Evolutionary conservation across 805 yeast species (phyloP), one percentile per base, ranked within the genome.

Genomic region (Kuraishia cidri): DNA sequence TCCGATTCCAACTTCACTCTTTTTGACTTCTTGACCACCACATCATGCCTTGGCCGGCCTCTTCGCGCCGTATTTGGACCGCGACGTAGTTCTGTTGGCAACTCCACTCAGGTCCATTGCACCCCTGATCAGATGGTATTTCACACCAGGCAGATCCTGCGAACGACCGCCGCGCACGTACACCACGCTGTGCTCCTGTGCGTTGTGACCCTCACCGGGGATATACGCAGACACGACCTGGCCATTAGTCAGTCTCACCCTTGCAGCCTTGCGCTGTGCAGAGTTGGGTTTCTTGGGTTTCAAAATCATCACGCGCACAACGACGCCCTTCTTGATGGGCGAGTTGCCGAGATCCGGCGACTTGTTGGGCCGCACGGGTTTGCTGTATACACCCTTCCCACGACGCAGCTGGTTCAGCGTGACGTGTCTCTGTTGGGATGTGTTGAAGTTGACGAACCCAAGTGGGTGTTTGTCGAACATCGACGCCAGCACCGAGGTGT

Each of bases 201-300:
- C 80, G 52, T 92, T 92, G 59, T 92, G 98, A 14, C 99, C 98
- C 54, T 92, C 97, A 35, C 99, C 99, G 11, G 97, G 96, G 37
- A 92, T 92, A 55, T 87, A 88, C 1, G 96, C 96, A 29, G 90
- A 79, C 12, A 92, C 73, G 31, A 84, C 78, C 43, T 79, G 80
- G 18, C 97, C 98, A 48, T 84, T 90, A 8, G 94, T 73, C 39
- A 92, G 68, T 59, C 95, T 74, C 15, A 92, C 97, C 65, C 97
- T 81, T 42, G 94, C 87, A 30, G 94, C 95, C 58, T 92, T 92
- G 62, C 99, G 75, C 62, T 88, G 90, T 13, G 99, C 97, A 28
- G 97, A 90, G 64, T 92, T 92, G 23, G 99, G 99, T 56, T 92
- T 92, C 66, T 92, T 92, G 29, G 99, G 99, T 58, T 92, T 92